phyloP scores from a whole-genome alignment of 129 eudicot species.

The Flaveria robusta region DNA sequence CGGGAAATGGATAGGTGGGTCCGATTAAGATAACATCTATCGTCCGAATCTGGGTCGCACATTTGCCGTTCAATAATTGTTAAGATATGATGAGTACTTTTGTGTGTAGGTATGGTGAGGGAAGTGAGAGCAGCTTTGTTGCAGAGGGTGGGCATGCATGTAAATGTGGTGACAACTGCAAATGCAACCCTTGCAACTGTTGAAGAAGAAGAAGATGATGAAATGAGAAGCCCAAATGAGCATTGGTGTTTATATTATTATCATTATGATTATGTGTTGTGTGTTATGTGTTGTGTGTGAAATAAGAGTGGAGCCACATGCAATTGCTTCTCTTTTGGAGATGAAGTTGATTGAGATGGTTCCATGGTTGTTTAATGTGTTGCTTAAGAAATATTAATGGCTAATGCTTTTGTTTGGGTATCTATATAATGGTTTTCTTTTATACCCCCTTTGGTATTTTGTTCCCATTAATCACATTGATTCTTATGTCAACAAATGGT shows the following conservation, averaged over 20 bases:
- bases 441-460: not conserved
- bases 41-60: too few species aligned
- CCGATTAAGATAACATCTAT: too few species aligned
- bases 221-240: slow-evolving; percentile 11
- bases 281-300: slow-evolving; percentile 34
- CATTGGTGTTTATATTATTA: too few species aligned
- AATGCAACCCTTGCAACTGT: slow-evolving; percentile 67
- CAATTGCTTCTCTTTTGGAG: slow-evolving; percentile 25
- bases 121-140: slow-evolving; percentile 51
- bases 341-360: slow-evolving; percentile 28
- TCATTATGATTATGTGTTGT: slow-evolving; percentile 20
- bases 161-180: slow-evolving; percentile 68
- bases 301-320: slow-evolving; percentile 33
- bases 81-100: not conserved
- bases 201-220: slow-evolving; percentile 24
- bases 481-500: not conserved
- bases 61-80: too few species aligned
- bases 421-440: not conserved
- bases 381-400: slow-evolving; percentile 32
- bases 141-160: slow-evolving; percentile 54
- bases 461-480: too few species aligned
- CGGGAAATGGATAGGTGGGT: too few species aligned
- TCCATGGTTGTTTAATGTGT: slow-evolving; percentile 35
- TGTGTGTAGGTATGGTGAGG: slow-evolving; percentile 42
- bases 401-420: slow-evolving; percentile 32